These are phyloP conservation scores for Trichoderma asperelloides DNA, from an alignment of 495 filamentous ascomycete genomes.

Conservation along the genomic window DNA sequence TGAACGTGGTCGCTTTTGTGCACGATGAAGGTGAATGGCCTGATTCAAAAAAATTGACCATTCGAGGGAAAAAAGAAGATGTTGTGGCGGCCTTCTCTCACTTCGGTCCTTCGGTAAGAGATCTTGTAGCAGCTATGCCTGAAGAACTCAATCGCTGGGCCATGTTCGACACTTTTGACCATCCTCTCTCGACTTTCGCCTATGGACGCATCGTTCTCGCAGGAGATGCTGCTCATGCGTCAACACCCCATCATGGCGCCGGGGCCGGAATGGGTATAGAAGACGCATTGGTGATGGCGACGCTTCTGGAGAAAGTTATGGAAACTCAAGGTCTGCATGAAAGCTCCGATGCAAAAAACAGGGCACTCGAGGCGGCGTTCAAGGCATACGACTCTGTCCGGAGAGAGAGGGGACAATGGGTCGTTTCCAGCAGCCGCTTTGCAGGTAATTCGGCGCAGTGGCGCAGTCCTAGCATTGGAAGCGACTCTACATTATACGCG, in stretches of 20 bases:
- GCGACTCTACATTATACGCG: not conserved
- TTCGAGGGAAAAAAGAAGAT: not conserved
- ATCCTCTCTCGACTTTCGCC: not conserved
- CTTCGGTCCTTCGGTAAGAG: not conserved
- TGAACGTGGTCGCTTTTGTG: not conserved
- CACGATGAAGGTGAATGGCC: not conserved
- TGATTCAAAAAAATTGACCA: not conserved
- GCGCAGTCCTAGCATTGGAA: not conserved
- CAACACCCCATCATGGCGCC: conserved; percentile 29
- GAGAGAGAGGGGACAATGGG: not conserved
- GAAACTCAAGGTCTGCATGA: not conserved
- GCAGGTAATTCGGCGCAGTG: not conserved
- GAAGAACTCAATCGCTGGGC: not conserved
- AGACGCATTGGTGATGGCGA: conserved; percentile 31
- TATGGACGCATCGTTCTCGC: conserved; percentile 28
- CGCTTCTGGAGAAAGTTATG: not conserved
- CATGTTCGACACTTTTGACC: conserved; percentile 3
- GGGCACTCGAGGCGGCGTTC: not conserved
- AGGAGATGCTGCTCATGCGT: conserved; percentile 38
- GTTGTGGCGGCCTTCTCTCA: not conserved
- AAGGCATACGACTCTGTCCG: not conserved
- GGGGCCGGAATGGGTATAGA: conserved; percentile 35
- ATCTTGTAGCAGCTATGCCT: not conserved
- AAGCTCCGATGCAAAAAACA: not conserved
- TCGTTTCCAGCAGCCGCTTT: not conserved